phyloP scores from a whole-genome alignment of 441 rosid genomes.

The Omphalea diandra region DNA sequence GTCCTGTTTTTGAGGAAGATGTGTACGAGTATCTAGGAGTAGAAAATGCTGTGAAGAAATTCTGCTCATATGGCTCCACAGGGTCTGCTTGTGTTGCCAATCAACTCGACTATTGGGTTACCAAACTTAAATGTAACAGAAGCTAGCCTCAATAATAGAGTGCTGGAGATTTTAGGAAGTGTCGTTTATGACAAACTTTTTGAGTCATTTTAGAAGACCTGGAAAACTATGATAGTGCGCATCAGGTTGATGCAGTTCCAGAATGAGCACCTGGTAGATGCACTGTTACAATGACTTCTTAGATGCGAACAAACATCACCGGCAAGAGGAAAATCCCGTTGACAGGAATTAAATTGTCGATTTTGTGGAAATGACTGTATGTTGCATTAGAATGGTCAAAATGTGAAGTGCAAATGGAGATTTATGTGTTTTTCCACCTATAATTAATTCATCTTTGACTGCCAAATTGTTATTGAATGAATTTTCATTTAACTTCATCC shows the following conservation, averaged over 20 bases:
- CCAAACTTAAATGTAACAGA: constrained; percentile 47
- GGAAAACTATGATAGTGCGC: background rate
- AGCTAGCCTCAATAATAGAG: background rate
- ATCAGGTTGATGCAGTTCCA: background rate
- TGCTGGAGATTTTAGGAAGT: background rate
- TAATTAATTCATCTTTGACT: background rate
- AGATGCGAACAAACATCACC: background rate
- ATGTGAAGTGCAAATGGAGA: background rate
- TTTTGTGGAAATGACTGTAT: background rate
- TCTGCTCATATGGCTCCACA: constrained; percentile 85
- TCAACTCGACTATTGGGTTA: constrained; percentile 69
- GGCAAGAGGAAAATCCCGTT: background rate
- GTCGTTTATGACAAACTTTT: background rate
- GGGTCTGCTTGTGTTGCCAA: constrained; percentile 65
- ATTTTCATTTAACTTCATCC: background rate
- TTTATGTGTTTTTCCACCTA: background rate
- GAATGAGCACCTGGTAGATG: background rate
- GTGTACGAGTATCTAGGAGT: constrained; percentile 85
- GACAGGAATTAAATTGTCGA: background rate
- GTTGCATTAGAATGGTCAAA: background rate
- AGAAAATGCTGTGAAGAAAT: constrained; percentile 78
- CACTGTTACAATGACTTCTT: background rate
- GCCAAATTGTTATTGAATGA: background rate
- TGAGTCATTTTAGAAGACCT: background rate
- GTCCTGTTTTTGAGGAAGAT: constrained; percentile 67